Conservation (phyloP, 2,329 filamentous ascomycete genomes). For the Neofusicoccum sp. region DNA sequence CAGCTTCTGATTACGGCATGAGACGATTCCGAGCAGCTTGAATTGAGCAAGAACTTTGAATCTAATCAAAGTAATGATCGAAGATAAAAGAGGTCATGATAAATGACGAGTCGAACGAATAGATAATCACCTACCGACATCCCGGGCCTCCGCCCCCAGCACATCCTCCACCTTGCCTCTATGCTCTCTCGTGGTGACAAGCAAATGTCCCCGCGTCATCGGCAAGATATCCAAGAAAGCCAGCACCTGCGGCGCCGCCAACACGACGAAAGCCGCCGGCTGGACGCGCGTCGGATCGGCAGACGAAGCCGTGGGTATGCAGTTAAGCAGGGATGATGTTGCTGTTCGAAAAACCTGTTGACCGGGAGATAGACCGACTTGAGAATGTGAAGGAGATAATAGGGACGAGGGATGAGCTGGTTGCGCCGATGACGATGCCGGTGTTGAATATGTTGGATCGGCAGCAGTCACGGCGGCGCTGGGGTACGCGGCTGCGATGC, state of each 20-base stretch:
- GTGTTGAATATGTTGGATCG: no score
- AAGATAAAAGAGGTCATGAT: background rate
- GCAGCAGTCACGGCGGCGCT: no score
- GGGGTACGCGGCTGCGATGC: constrained; percentile 52
- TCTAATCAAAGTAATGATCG: background rate
- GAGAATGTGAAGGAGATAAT: no score
- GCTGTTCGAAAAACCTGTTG: no score
- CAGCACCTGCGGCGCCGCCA: constrained; percentile 73
- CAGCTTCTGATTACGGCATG: background rate
- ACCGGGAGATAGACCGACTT: no score
- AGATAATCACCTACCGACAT: constrained; percentile 55
- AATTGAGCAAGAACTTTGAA: background rate
- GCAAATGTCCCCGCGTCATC: constrained; percentile 75
- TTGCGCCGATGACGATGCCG: no score
- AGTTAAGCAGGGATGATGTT: constrained; percentile 6
- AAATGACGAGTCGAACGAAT: background rate
- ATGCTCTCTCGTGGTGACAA: constrained; percentile 77
- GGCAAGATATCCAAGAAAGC: constrained; percentile 95
- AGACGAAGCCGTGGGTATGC: constrained; percentile 27
- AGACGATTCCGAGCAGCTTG: background rate
- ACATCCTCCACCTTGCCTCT: constrained; percentile 75
- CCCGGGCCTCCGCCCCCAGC: constrained; percentile 58
- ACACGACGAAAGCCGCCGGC: constrained; percentile 58
- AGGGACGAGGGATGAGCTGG: no score
- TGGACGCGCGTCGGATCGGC: constrained; percentile 31